Evolutionary conservation across 2,329 filamentous ascomycete species (phyloP).

Genomic region (Aspergillus sp.): DNA sequence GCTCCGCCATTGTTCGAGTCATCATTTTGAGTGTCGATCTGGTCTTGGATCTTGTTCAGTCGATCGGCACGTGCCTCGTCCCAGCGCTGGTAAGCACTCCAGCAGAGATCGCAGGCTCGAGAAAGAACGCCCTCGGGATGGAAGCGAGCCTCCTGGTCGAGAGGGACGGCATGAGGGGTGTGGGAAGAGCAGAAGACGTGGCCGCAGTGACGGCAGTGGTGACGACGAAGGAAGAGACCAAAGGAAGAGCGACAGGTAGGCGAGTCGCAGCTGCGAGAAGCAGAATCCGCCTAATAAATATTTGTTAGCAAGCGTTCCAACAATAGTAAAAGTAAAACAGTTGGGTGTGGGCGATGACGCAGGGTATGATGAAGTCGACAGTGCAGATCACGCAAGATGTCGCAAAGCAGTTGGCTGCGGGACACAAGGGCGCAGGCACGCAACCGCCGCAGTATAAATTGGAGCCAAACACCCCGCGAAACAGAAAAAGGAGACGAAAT

Average conservation of each 20-base stretch:
- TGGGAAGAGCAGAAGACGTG: slow-evolving; percentile 65
- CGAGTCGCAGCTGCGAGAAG: slow-evolving; percentile 57
- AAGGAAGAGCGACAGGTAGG: slow-evolving; percentile 60
- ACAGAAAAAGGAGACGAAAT: neutral
- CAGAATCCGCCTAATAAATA: slow-evolving; percentile 54
- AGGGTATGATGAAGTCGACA: slow-evolving; percentile 7
- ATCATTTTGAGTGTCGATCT: slow-evolving; percentile 29
- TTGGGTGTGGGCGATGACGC: neutral
- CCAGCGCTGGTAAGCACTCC: slow-evolving; percentile 59
- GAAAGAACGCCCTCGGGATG: slow-evolving; percentile 58
- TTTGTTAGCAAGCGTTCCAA: slow-evolving; percentile 16
- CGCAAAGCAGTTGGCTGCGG: slow-evolving; percentile 21
- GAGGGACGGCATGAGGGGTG: slow-evolving; percentile 55
- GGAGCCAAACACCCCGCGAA: slow-evolving; percentile 1
- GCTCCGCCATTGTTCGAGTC: slow-evolving; percentile 20
- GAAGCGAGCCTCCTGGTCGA: slow-evolving; percentile 65
- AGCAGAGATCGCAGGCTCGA: slow-evolving; percentile 62
- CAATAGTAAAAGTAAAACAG: neutral
- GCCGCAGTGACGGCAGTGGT: slow-evolving; percentile 67
- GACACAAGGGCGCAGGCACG: slow-evolving; percentile 23
- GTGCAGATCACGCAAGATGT: slow-evolving; percentile 27
- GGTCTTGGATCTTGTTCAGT: slow-evolving; percentile 51
- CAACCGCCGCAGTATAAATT: slow-evolving; percentile 25
- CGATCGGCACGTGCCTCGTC: slow-evolving; percentile 49
- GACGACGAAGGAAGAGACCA: slow-evolving; percentile 61